Evolutionary conservation across 2,329 filamentous ascomycete genomes (phyloP), one percentile per base, ranked within the genome.

Genomic region (Pseudogymnoascus sp.): DNA sequence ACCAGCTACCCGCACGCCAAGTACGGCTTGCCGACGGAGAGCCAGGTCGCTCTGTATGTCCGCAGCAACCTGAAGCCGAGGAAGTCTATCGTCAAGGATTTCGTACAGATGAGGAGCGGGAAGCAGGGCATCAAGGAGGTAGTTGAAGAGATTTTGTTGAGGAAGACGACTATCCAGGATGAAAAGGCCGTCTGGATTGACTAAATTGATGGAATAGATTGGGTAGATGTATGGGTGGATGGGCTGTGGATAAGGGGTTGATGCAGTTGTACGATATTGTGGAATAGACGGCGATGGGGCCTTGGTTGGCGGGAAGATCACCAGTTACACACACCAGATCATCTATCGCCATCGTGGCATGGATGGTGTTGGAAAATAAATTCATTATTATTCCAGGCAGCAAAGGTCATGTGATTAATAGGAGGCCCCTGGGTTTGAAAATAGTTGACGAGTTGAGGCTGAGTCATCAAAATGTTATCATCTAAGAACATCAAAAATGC

Each of bases 51-150:
- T 71, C 64, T 70, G 8, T 62, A 81, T 42, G 77, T 87, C 16
- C 69, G 68, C 21, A 68, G 73, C 26, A 77, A 74, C 63, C 69
- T 64, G 23, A 74, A 73, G 71, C 79, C 77, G n/a, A 76, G 78
- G 5, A 76, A 81, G 66, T 80, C 89, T 74, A 82, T 93, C 65
- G 75, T 89, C 36, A 78, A 82, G 18, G 79, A 86, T 68, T 83
- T 96, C 45, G 75, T 90, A 39, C 77, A 79, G 57, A 79, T 75
- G 68, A 83, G 80, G 71, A 79, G 81, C 21, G 80, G 83, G 63
- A 88, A 90, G 74, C 86, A 89, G 70, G 90, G 90, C 51, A 84
- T 91, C 45, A 79, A 78, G 68, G 81, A 85, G 72, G 84, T 93
- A 64, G 86, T 91, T 3, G 71, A 79, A 61, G 90, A 93, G 73